A percentile compares a stretch with the other conserved stretches of the same genome.
Conservation (phyloP, 176 grass and related monocot genomes). For the Cocos nucifera region DNA sequence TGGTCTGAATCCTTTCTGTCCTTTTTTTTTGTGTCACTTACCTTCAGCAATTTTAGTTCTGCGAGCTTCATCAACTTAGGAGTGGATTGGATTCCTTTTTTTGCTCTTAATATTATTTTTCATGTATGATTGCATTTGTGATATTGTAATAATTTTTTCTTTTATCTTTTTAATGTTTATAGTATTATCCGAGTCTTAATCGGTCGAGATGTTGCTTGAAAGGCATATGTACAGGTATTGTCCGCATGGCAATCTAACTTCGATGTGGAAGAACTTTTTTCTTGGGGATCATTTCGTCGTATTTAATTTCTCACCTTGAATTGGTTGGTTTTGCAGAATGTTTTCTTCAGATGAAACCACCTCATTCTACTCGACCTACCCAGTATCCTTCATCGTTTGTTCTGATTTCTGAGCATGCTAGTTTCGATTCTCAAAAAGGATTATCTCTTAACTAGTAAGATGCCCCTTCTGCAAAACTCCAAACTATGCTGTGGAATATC, state of each 20-base stretch:
- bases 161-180: constrained; percentile 25
- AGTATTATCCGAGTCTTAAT: constrained; percentile 98
- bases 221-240: constrained; percentile 95
- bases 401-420: background rate
- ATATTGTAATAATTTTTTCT: constrained; percentile 9
- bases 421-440: background rate
- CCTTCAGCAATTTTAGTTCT: background rate
- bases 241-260: too few species aligned
- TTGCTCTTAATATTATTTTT: constrained; percentile 6
- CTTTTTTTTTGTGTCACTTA: background rate
- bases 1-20: constrained; percentile 50
- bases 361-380: constrained; percentile 80
- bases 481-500: constrained; percentile 96
- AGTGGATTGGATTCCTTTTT: background rate
- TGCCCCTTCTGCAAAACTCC: constrained; percentile 98
- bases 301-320: constrained; percentile 15
- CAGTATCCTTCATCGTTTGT: constrained; percentile 70
- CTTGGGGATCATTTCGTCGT: constrained; percentile 1
- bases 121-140: constrained; percentile 4
- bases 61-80: too few species aligned
- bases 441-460: constrained; percentile 60
- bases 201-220: constrained; percentile 95
- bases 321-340: constrained; percentile 64
- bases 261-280: constrained; percentile 1
- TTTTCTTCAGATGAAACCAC: constrained; percentile 97